Base-by-base conservation (phyloP, 2,329 filamentous ascomycete genomes). In the Fusarium redolens region DNA sequence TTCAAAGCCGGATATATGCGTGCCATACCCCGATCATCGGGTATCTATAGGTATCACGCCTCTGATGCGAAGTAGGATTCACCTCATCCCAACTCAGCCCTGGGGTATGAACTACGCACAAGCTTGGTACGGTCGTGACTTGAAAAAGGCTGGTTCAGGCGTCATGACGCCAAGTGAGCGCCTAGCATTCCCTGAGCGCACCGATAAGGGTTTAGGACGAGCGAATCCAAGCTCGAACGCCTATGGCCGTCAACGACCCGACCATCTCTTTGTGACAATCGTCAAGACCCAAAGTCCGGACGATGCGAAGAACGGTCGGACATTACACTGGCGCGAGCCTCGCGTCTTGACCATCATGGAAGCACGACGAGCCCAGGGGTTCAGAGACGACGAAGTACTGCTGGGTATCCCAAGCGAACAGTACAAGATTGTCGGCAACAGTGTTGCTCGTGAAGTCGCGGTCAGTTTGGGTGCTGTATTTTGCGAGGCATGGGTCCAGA, bases 361-460 rank as follows among this genome's bases (percentile, higher is more conserved):
- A 79, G 88, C 86, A 0, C 83, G 92, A 3, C 84, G 92, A 4
- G 91, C 90, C 0, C 93, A 96, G 78, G 92, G 92, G 0, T 90
- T 92, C 44, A 89, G 85, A 0, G 92, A 96, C 61, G 72, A 90
- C 10, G 93, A 96, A 64, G 86, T 95, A 0, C 79, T 97, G 1
- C 79, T 95, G 2, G 93, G 93, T 0, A 76, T 60, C 0, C 79
- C 86, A 0, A 14, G 41, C 0, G 82, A 90, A 3, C 91, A 93
- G 77, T 91, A 88, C 82, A 88, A 86, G 61, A 89, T 93, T 25
- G 85, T 95, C 0, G 94, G 94, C 0, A 97, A 97, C 79, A 93
- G 91, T 33, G 93, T 97, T 0, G 89, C 93, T 5, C 84, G 93
- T 13, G 88, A 89, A 30, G 88, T 93, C 2, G 89, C 92, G 0